Evolutionary conservation across 805 yeast species (phyloP).

Genomic region (Kuraishia cidri): DNA sequence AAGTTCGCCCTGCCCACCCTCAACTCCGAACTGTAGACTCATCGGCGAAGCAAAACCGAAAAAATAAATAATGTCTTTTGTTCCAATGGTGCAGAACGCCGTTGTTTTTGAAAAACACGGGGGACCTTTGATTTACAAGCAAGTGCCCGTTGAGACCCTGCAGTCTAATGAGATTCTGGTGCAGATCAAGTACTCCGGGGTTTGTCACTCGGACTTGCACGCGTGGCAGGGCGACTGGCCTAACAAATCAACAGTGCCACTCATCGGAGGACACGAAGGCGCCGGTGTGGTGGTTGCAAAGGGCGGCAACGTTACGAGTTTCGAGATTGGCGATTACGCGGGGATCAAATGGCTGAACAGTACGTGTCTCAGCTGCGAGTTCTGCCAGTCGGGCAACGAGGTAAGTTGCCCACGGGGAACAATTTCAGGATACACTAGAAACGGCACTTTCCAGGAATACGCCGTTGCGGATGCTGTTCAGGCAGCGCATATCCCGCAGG

Average conservation of each 20-base stretch:
- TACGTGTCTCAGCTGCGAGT: constrained; percentile 71
- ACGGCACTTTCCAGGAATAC: constrained; percentile 88
- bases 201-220: constrained; percentile 90
- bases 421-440: constrained; percentile 81
- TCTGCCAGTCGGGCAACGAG: constrained; percentile 59
- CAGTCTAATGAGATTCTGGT: constrained; percentile 69
- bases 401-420: constrained; percentile 64
- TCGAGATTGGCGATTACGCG: constrained; percentile 72
- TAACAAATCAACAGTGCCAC: constrained; percentile 59
- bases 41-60: no score
- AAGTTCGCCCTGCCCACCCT: no score
- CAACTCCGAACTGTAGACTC: no score
- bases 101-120: constrained; percentile 58
- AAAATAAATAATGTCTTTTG: no score
- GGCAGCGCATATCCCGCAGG: constrained; percentile 72
- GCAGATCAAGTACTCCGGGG: constrained; percentile 83
- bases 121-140: constrained; percentile 58
- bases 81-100: constrained; percentile 67
- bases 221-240: constrained; percentile 97
- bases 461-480: constrained; percentile 84
- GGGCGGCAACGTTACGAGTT: constrained; percentile 61
- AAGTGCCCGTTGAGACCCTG: constrained; percentile 76
- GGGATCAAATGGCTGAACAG: constrained; percentile 83
- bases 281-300: constrained; percentile 78
- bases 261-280: constrained; percentile 89